phyloP scores from a whole-genome alignment of 805 yeast genomes.

The Teunomyces pallodes region DNA sequence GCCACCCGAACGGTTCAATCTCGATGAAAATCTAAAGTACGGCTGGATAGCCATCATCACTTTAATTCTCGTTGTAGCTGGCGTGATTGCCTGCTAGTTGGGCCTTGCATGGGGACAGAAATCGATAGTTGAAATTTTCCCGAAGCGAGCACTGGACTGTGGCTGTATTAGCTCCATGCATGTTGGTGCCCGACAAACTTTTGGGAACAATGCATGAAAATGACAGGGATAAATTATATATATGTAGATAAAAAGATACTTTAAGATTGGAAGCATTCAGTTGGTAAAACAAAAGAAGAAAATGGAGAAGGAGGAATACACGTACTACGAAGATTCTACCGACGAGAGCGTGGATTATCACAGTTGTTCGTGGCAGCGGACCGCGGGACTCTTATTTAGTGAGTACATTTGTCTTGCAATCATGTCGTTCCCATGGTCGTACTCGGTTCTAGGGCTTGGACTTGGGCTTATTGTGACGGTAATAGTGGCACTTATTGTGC shows the following conservation, averaged over 20 bases:
- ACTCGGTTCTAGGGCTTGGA: constrained; percentile 55
- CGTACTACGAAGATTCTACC: no score
- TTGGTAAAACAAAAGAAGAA: no score
- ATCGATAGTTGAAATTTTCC: no score
- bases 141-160: no score
- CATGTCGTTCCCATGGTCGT: constrained; percentile 67
- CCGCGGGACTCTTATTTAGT: constrained; percentile 58
- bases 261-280: no score
- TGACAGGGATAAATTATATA: no score
- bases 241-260: no score
- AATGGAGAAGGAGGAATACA: no score
- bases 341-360: constrained; percentile 41
- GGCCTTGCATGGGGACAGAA: no score
- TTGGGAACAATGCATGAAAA: no score
- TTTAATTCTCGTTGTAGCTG: background rate
- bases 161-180: no score
- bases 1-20: constrained; percentile 28
- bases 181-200: no score
- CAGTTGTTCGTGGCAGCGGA: constrained; percentile 55
- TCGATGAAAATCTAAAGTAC: constrained; percentile 18
- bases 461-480: constrained; percentile 57
- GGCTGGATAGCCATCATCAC: constrained; percentile 16
- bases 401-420: constrained; percentile 63
- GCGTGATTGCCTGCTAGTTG: background rate
- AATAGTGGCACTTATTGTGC: constrained; percentile 48